A percentile compares a stretch with the other conserved stretches of the same genome.
phyloP scores from a whole-genome alignment of 495 filamentous ascomycete genomes.

The Bryoglossum gracile region DNA sequence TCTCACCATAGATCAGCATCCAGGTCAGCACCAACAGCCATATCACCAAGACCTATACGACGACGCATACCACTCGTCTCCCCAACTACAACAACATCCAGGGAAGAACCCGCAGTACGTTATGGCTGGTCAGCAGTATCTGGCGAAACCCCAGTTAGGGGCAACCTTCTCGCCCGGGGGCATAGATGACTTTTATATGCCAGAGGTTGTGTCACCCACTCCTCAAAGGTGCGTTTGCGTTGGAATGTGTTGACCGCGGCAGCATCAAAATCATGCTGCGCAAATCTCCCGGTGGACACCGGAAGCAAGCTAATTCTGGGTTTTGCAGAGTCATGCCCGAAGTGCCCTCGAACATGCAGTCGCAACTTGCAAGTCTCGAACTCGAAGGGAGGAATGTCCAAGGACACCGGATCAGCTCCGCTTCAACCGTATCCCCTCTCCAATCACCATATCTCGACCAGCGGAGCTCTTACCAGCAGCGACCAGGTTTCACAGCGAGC shows the following conservation, averaged over 20 bases:
- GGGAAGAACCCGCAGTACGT: background rate
- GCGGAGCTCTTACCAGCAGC: constrained; percentile 18
- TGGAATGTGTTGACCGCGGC: background rate
- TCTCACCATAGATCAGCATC: too few relatives aligned
- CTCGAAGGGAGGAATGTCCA: constrained; percentile 48
- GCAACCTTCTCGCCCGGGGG: constrained; percentile 71
- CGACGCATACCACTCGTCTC: too few relatives aligned
- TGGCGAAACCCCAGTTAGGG: constrained; percentile 6
- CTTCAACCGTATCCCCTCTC: constrained; percentile 24
- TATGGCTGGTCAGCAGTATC: constrained; percentile 3
- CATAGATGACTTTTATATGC: constrained; percentile 77
- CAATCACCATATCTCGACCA: constrained; percentile 10
- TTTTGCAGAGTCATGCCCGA: constrained; percentile 52
- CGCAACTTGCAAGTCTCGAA: constrained; percentile 84
- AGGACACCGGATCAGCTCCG: constrained; percentile 19
- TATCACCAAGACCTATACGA: too few relatives aligned
- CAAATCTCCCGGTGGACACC: too few relatives aligned
- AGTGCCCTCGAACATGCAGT: constrained; percentile 73
- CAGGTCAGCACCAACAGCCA: too few relatives aligned
- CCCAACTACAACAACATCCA: background rate
- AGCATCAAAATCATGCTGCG: too few relatives aligned
- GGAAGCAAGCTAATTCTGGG: too few relatives aligned
- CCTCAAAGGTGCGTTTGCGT: constrained; percentile 83
- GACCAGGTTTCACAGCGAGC: constrained; percentile 29
- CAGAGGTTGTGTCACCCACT: constrained; percentile 70